A percentile compares a stretch with the other conserved stretches of the same genome.
phyloP scores from a whole-genome alignment of 2,329 filamentous ascomycete species.

The Epichloe sp. region DNA sequence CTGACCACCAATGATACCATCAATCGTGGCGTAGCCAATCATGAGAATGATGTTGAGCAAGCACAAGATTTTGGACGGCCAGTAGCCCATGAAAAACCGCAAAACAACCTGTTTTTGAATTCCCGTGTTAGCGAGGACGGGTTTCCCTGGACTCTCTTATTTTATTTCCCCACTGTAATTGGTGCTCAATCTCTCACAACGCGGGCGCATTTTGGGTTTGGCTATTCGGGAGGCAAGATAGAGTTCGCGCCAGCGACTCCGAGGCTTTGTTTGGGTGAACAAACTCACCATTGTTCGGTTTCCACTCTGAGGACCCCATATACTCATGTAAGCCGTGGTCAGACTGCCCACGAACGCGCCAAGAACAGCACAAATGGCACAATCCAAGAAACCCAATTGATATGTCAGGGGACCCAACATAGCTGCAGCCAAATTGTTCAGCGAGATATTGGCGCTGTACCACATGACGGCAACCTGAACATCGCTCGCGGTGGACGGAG shows the following conservation, averaged over 20 bases:
- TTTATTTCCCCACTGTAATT: too few species aligned
- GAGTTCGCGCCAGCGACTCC: not conserved
- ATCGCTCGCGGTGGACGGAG: conserved; percentile 19
- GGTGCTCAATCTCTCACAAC: not conserved
- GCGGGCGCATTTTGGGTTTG: not conserved
- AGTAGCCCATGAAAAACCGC: conserved; percentile 64
- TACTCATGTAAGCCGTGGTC: conserved; percentile 65
- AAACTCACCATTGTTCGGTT: conserved; percentile 55
- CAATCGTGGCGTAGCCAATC: conserved; percentile 67
- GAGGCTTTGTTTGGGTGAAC: not conserved
- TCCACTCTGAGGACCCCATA: conserved; percentile 61
- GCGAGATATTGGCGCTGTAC: conserved; percentile 31
- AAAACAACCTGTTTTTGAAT: conserved; percentile 39
- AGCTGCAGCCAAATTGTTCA: conserved; percentile 49
- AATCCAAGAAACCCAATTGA: conserved; percentile 58
- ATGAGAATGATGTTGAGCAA: conserved; percentile 40
- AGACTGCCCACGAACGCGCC: conserved; percentile 62
- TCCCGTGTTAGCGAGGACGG: not conserved
- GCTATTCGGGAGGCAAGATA: not conserved
- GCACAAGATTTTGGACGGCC: conserved; percentile 20
- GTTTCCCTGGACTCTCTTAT: too few species aligned
- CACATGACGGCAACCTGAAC: conserved; percentile 28
- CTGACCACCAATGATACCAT: conserved; percentile 68
- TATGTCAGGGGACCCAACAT: conserved; percentile 57
- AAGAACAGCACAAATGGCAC: conserved; percentile 58